These are phyloP conservation scores for Yueomyces sp. DNA, from an alignment of 805 yeast genomes.

Conservation along the genomic window DNA sequence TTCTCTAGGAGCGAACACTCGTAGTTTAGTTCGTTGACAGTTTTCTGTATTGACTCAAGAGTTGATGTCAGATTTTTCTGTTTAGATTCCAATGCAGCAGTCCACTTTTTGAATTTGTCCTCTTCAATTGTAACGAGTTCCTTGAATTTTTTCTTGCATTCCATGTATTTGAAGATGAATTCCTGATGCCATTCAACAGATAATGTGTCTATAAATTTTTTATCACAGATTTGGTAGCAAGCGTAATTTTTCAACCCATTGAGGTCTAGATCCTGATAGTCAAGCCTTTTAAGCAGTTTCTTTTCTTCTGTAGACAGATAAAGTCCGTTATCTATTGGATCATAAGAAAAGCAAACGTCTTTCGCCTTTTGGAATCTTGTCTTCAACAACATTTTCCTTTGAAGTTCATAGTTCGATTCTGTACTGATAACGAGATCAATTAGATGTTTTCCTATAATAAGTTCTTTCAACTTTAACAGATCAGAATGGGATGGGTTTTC, in stretches of 20 bases:
- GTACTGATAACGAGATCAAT: constrained; percentile 67
- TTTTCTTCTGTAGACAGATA: constrained; percentile 3
- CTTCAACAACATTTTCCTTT: constrained; percentile 44
- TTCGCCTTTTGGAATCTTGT: constrained; percentile 27
- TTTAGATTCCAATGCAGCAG: constrained; percentile 36
- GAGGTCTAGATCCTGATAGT: constrained; percentile 17
- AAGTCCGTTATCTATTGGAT: neutral
- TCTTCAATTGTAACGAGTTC: constrained; percentile 37
- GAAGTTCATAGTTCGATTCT: constrained; percentile 60
- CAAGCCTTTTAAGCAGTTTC: constrained; percentile 4
- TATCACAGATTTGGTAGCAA: constrained; percentile 26
- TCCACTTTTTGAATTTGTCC: constrained; percentile 48
- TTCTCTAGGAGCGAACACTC: constrained; percentile 15
- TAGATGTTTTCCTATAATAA: constrained; percentile 58
- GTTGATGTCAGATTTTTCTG: constrained; percentile 45
- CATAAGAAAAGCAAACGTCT: constrained; percentile 5
- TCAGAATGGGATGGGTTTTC: constrained; percentile 73
- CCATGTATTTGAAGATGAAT: constrained; percentile 31
- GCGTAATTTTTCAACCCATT: constrained; percentile 27
- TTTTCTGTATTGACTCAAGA: constrained; percentile 30
- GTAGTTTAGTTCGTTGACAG: constrained; percentile 27
- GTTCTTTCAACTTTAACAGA: constrained; percentile 46
- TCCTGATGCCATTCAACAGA: constrained; percentile 34
- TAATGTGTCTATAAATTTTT: constrained; percentile 26
- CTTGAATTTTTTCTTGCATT: constrained; percentile 31